A percentile compares a stretch with the other conserved stretches of the same genome.
phyloP scores from a whole-genome alignment of 2,329 filamentous ascomycete species.

The Mycosphaerella sp. region DNA sequence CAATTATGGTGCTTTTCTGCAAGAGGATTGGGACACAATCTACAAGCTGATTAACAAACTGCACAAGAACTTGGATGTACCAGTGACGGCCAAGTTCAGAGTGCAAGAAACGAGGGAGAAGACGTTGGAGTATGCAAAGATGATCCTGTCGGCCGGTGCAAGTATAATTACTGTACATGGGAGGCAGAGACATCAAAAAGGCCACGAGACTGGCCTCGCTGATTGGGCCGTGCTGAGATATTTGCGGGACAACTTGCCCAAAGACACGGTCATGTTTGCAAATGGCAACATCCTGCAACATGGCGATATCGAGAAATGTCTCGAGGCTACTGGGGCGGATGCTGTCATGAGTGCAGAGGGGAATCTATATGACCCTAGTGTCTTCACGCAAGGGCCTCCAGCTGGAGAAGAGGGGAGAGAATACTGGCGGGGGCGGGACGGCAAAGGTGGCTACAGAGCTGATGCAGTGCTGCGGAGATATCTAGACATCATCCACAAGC shows the following conservation, averaged over 20 bases:
- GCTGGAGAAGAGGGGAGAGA: conserved; percentile 63
- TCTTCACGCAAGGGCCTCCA: conserved; percentile 67
- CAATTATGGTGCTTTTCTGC: conserved; percentile 87
- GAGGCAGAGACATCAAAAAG: conserved; percentile 82
- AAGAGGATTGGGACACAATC: conserved; percentile 84
- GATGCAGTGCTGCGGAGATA: conserved; percentile 85
- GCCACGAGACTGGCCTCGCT: conserved; percentile 85
- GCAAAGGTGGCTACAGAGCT: conserved; percentile 77
- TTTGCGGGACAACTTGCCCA: conserved; percentile 72
- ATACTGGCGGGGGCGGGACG: conserved; percentile 77
- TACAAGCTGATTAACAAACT: conserved; percentile 76
- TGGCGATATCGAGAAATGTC: conserved; percentile 68
- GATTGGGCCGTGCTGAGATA: conserved; percentile 85
- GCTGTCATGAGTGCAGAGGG: conserved; percentile 95
- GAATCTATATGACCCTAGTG: conserved; percentile 82
- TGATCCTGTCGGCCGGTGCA: conserved; percentile 78
- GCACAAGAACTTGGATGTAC: conserved; percentile 69
- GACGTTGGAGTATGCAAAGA: conserved; percentile 82
- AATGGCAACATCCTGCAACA: conserved; percentile 89
- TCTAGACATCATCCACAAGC: conserved; percentile 77
- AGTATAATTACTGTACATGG: conserved; percentile 94
- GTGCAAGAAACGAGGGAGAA: conserved; percentile 80
- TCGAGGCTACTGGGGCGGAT: conserved; percentile 80
- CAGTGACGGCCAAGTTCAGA: conserved; percentile 91
- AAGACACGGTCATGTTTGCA: conserved; percentile 88